Evolutionary conservation across 1,284 basidiomycete genomes (phyloP).

Genomic region (Hemileia vastatrix): DNA sequence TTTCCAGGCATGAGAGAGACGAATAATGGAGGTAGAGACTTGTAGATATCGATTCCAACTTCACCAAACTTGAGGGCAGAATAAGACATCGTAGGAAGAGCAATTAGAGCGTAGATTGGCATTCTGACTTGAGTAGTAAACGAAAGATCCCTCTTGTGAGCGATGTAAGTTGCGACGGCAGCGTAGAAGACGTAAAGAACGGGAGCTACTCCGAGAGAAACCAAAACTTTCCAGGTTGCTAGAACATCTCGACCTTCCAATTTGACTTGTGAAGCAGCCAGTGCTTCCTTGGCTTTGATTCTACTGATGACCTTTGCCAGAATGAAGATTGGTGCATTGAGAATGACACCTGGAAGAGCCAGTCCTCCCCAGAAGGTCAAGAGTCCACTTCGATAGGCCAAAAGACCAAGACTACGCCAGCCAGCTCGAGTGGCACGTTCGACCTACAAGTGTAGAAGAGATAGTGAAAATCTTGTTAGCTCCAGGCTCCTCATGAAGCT

Average conservation of each 20-base stretch:
- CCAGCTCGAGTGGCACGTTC: slow-evolving; percentile 42
- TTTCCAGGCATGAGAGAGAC: slow-evolving; percentile 41
- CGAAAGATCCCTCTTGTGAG: slow-evolving; percentile 23
- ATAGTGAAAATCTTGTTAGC: background rate
- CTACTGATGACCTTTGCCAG: slow-evolving; percentile 42
- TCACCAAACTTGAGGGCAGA: slow-evolving; percentile 42
- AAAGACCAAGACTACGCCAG: slow-evolving; percentile 38
- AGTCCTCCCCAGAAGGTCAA: slow-evolving; percentile 38
- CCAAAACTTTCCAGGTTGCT: slow-evolving; percentile 44
- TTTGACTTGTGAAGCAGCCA: slow-evolving; percentile 43
- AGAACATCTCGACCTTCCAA: slow-evolving; percentile 42
- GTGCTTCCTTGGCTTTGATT: slow-evolving; percentile 42
- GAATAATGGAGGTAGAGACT: slow-evolving; percentile 42
- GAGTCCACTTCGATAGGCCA: slow-evolving; percentile 38
- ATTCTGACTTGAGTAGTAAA: slow-evolving; percentile 28
- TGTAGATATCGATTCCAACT: slow-evolving; percentile 44
- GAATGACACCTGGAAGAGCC: slow-evolving; percentile 39
- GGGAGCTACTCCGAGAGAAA: slow-evolving; percentile 40
- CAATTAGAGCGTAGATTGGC: slow-evolving; percentile 36
- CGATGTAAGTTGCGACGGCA: slow-evolving; percentile 33
- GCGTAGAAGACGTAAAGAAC: slow-evolving; percentile 41
- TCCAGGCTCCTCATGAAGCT: background rate
- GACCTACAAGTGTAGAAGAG: slow-evolving; percentile 23
- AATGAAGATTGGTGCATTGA: slow-evolving; percentile 41
- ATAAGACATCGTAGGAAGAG: slow-evolving; percentile 37